Evolutionary conservation across 441 rosid genomes (phyloP).

Genomic region (Hypseocharis bilobata): DNA sequence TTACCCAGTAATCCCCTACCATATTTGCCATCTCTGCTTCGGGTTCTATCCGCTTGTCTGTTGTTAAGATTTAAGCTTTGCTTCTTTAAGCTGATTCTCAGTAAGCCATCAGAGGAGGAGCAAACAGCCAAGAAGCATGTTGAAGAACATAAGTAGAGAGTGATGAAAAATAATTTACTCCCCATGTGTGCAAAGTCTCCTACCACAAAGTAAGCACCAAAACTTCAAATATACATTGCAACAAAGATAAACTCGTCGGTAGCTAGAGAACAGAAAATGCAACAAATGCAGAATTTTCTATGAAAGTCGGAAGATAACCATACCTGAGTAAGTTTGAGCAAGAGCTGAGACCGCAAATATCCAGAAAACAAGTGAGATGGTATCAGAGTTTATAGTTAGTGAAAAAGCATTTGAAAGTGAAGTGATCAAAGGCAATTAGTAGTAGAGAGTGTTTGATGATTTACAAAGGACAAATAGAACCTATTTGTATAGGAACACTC

Average conservation of each 20-base stretch:
- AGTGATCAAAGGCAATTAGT: not conserved
- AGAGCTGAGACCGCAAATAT: not conserved
- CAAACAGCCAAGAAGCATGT: not conserved
- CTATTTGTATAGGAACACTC: not conserved
- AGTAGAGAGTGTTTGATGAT: not conserved
- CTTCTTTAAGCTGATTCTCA: not conserved
- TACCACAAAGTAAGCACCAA: not conserved
- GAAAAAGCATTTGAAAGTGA: not conserved
- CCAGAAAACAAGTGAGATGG: not conserved
- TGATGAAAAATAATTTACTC: not conserved
- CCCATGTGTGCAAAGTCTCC: not conserved
- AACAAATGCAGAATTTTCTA: not conserved
- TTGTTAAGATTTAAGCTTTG: not conserved
- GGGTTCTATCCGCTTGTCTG: not conserved
- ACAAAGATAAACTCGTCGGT: not conserved
- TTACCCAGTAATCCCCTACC: not conserved
- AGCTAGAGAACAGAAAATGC: not conserved
- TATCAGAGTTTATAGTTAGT: not conserved
- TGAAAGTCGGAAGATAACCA: not conserved
- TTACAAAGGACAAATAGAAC: not conserved
- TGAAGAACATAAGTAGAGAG: not conserved
- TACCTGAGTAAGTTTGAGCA: not conserved
- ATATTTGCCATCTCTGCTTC: not conserved
- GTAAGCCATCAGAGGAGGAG: not conserved
- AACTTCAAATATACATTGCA: not conserved